phyloP scores from a whole-genome alignment of 306 rosid species.

The Dicorynia guianensis region DNA sequence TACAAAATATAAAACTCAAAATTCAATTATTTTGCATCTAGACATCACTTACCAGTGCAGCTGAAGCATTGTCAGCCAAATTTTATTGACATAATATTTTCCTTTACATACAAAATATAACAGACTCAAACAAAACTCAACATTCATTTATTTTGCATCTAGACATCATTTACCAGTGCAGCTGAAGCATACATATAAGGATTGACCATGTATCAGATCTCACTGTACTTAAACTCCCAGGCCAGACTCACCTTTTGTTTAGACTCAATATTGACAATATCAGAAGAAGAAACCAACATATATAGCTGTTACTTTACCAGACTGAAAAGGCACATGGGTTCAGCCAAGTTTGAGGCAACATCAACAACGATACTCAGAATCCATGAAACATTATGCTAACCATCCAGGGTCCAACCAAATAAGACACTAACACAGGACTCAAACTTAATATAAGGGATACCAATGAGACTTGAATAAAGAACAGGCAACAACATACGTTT shows the following conservation, averaged over 20 bases:
- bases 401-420: background rate
- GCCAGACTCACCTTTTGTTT: background rate
- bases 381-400: background rate
- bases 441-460: no score
- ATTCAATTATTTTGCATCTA: background rate
- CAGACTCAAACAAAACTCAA: background rate
- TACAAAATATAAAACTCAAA: background rate
- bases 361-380: background rate
- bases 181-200: background rate
- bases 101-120: background rate
- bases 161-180: background rate
- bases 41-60: background rate
- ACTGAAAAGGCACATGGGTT: background rate
- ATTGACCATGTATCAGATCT: background rate
- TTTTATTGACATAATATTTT: background rate
- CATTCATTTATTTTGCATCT: background rate
- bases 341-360: background rate
- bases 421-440: background rate
- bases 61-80: slow-evolving; percentile 2
- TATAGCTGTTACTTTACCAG: background rate
- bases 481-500: slow-evolving; percentile 5
- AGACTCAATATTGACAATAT: background rate
- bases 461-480: background rate
- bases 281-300: background rate
- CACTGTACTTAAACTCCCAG: background rate